These are phyloP conservation scores for Xerocomellus dryophilus DNA, from an alignment of 768 basidiomycete species.

Conservation along the genomic window DNA sequence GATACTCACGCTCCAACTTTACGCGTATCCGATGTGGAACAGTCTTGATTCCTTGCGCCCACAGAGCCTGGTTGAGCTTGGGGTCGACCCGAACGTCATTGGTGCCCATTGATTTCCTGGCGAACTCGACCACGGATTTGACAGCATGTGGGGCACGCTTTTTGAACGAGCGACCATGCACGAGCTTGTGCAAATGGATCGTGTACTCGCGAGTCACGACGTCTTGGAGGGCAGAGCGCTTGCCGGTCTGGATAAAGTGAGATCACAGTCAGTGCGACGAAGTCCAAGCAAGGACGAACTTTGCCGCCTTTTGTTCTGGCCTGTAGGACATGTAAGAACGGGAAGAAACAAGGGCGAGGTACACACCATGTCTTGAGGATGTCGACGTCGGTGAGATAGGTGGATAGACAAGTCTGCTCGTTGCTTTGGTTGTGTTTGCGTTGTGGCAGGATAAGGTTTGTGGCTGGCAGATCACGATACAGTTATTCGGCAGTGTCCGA, in stretches of 20 bases:
- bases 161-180: constrained; percentile 92
- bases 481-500: constrained; percentile 40
- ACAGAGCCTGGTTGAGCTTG: constrained; percentile 93
- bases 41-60: constrained; percentile 91
- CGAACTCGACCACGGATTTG: constrained; percentile 91
- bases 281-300: constrained; percentile 33
- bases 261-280: constrained; percentile 8
- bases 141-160: constrained; percentile 96
- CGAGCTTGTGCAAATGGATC: constrained; percentile 93
- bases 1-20: constrained; percentile 82
- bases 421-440: constrained; percentile 38
- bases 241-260: constrained; percentile 52
- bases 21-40: constrained; percentile 91
- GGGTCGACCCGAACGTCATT: constrained; percentile 92
- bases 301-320: constrained; percentile 41
- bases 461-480: constrained; percentile 44
- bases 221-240: constrained; percentile 96
- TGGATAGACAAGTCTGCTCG: background rate
- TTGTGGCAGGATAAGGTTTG: constrained; percentile 51
- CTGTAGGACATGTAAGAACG: constrained; percentile 26
- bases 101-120: constrained; percentile 94
- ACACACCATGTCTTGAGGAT: constrained; percentile 71
- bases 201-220: constrained; percentile 99
- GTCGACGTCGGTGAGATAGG: constrained; percentile 52
- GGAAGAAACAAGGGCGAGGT: background rate